Percentiles rank a stretch among this genome's conserved stretches.
Evolutionary conservation across 192 early-diverging fungal genomes (phyloP).

Genomic region (Gamsiella multidivaricata): DNA sequence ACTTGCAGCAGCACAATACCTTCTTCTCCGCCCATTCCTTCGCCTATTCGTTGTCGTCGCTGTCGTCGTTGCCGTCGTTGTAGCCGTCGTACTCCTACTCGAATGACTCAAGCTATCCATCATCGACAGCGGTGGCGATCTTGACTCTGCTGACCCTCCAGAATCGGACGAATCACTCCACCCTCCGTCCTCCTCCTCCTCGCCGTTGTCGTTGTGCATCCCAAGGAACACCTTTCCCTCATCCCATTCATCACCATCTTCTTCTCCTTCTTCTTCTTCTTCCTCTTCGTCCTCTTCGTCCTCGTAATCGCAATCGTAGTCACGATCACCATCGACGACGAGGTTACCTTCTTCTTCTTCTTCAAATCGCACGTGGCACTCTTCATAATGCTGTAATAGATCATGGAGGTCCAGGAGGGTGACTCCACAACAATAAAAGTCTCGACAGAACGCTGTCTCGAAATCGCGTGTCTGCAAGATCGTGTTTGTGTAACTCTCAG

Average conservation of each 20-base stretch:
- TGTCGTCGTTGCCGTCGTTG: neutral
- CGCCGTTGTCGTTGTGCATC: conserved; percentile 16
- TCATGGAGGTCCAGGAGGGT: conserved; percentile 89
- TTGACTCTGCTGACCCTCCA: neutral
- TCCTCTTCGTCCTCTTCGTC: too few relatives aligned
- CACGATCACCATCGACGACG: conserved; percentile 15
- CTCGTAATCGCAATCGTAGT: conserved; percentile 12
- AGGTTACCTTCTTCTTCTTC: too few relatives aligned
- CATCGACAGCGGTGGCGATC: neutral
- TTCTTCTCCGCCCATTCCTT: too few relatives aligned
- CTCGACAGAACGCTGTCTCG: conserved; percentile 92
- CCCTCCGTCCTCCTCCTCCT: conserved; percentile 43
- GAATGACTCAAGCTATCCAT: conserved; percentile 6
- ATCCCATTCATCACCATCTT: conserved; percentile 42
- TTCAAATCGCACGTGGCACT: conserved; percentile 90
- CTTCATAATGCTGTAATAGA: conserved; percentile 95
- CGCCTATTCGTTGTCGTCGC: neutral
- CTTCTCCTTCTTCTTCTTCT: conserved; percentile 93
- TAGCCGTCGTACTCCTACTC: too few relatives aligned
- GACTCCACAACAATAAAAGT: conserved; percentile 95
- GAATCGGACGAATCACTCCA: conserved; percentile 52
- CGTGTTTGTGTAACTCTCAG: too few relatives aligned
- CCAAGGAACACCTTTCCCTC: neutral
- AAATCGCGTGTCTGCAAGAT: conserved; percentile 67
- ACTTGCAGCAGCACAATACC: conserved; percentile 1